A percentile compares a stretch with the other conserved stretches of the same genome.
phyloP scores from a whole-genome alignment of 352 stramenopile genomes.

The Aphanomyces euteiches region DNA sequence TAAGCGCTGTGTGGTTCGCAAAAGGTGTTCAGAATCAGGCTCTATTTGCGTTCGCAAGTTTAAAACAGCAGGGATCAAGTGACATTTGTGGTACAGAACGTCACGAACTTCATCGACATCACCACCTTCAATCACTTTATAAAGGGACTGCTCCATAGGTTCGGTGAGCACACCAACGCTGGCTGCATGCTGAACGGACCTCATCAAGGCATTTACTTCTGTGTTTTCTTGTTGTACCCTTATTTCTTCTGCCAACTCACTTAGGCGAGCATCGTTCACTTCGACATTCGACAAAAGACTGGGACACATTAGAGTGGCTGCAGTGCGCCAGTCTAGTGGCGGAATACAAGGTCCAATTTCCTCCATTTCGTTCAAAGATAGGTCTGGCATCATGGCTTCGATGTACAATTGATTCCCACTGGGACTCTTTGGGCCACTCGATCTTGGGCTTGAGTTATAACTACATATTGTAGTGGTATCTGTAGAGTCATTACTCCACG shows the following conservation, averaged over 20 bases:
- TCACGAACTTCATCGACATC: constrained; percentile 64
- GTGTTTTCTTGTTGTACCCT: constrained; percentile 63
- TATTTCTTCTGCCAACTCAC: constrained; percentile 42
- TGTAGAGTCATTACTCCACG: neutral
- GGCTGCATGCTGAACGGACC: constrained; percentile 68
- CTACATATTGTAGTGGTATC: neutral
- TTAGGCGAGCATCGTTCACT: neutral
- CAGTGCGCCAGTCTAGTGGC: neutral
- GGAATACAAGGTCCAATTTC: neutral
- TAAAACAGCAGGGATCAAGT: constrained; percentile 66
- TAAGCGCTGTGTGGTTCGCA: constrained; percentile 33
- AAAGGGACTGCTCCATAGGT: constrained; percentile 66
- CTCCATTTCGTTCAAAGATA: neutral
- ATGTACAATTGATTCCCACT: neutral
- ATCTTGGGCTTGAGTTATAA: constrained; percentile 7
- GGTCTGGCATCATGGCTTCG: neutral
- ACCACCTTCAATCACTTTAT: constrained; percentile 53
- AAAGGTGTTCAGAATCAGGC: no score
- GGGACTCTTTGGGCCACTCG: neutral
- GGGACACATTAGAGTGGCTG: neutral
- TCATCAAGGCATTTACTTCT: constrained; percentile 60
- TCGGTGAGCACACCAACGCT: constrained; percentile 55
- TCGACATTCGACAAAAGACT: neutral
- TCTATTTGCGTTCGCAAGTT: constrained; percentile 34
- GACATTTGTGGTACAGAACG: constrained; percentile 79